Evolutionary conservation across 129 eudicot species (phyloP), one percentile per base, ranked within the genome.

Genomic region (Escallonia rubra): DNA sequence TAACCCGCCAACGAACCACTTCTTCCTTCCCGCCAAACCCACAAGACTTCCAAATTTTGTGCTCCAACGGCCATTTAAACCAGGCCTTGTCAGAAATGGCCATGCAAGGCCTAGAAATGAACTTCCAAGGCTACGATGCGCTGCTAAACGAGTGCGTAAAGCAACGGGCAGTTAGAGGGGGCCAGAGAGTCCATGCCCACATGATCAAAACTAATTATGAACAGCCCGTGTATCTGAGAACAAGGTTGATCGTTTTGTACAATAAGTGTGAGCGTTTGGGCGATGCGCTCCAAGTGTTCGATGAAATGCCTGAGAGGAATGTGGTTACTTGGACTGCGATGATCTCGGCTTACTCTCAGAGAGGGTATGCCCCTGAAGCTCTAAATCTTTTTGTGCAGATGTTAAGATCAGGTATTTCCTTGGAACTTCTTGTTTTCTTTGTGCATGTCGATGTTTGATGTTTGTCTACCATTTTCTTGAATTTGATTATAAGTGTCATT

Each of bases 251-350:
- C 45, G 82, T 89, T 4, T 43, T 94, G 55, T 94, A 82, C 59
- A 38, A 66, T 1, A 93, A 86, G 54, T 93, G 96, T 70, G 95
- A 75, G 66, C 64, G 55, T 61, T 78, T 89, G 72, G 45, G 47
- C 34, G 98, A 89, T 61, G 98, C 96, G 11, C 69, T 72, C 6
- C 60, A 61, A 58, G 81, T 94, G 96, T 79, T 94, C 45, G 96
- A 94, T 71, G 97, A 94, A 86, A 89, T 89, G 93, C 90, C 93
- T 66, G 78, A 82, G 2, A 81, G 89, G 69, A 86, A 86, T 86
- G 90, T 94, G 57, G 96, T 94, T 63, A 79, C 96, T 14, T 94
- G 96, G 96, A 94, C 99, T 6, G 93, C 90, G 3, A 70, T 94
- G 85, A 86, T 94, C 59, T 86, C 97, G 3, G 96, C 82, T 70